A percentile compares a stretch with the other conserved stretches of the same genome.
These are phyloP conservation scores for Hypoxylon rubiginosum DNA, from an alignment of 2,329 filamentous ascomycete genomes.

Conservation along the genomic window DNA sequence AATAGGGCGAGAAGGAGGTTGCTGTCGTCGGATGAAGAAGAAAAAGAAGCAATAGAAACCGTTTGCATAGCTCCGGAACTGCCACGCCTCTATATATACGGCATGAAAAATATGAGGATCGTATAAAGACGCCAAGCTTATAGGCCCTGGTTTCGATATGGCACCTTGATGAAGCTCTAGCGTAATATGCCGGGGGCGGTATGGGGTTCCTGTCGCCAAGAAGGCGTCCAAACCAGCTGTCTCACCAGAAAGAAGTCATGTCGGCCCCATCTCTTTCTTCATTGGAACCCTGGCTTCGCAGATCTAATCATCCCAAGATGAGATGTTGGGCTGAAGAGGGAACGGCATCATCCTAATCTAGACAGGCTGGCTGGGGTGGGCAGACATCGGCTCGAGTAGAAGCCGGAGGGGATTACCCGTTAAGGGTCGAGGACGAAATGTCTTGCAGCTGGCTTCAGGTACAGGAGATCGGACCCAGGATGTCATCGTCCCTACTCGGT, in stretches of 20 bases:
- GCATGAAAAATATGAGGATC: constrained; percentile 35
- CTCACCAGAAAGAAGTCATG: constrained; percentile 42
- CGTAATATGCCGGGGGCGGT: constrained; percentile 26
- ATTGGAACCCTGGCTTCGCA: constrained; percentile 32
- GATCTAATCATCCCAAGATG: constrained; percentile 48
- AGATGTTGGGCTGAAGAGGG: constrained; percentile 35
- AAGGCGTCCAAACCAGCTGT: constrained; percentile 42
- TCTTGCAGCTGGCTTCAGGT: constrained; percentile 14
- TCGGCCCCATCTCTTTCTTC: constrained; percentile 36
- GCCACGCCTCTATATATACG: constrained; percentile 46
- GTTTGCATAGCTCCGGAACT: constrained; percentile 3
- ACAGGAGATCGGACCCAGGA: constrained; percentile 34
- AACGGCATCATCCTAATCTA: constrained; percentile 27
- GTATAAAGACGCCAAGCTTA: constrained; percentile 29
- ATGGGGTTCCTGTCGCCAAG: constrained; percentile 35
- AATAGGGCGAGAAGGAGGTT: constrained; percentile 45
- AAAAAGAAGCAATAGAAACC: constrained; percentile 13
- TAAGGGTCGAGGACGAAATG: constrained; percentile 25
- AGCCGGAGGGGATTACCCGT: constrained; percentile 33
- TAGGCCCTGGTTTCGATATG: constrained; percentile 11
- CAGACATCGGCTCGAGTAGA: constrained; percentile 37
- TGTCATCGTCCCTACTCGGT: constrained; percentile 25
- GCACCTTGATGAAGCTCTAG: constrained; percentile 28
- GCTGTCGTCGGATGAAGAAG: constrained; percentile 48
- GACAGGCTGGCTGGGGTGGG: constrained; percentile 12